These are phyloP conservation scores for Tetrahymena malaccensis DNA, from an alignment of 73 alveolate genomes.

Conservation along the genomic window DNA sequence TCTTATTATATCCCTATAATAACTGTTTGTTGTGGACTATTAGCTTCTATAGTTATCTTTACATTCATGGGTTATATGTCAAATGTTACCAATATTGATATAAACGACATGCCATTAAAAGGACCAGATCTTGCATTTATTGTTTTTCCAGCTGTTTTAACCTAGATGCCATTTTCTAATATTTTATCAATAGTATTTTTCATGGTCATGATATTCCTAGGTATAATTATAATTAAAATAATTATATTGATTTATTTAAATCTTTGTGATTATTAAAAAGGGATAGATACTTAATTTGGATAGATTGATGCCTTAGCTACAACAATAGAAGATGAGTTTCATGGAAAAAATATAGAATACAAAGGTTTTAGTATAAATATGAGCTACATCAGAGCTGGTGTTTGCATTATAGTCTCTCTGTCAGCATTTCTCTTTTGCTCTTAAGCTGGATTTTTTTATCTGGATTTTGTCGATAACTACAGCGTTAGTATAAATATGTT, in stretches of 20 bases:
- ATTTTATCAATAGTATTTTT: conserved; percentile 47
- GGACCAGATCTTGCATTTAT: conserved; percentile 61
- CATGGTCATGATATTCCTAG: conserved; percentile 16
- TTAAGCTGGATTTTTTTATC: conserved; percentile 10
- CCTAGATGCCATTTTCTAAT: conserved; percentile 36
- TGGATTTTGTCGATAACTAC: conserved; percentile 26
- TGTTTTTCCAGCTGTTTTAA: conserved; percentile 50
- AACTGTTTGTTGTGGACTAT: conserved; percentile 38
- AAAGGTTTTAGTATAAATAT: neutral
- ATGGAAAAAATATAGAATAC: neutral
- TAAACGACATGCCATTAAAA: conserved; percentile 35
- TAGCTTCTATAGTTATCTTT: conserved; percentile 46
- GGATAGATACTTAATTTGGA: conserved; percentile 29
- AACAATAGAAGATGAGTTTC: conserved; percentile 25
- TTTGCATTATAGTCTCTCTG: neutral
- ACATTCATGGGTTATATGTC: conserved; percentile 46
- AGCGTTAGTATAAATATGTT: neutral
- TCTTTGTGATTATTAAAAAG: neutral
- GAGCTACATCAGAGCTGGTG: conserved; percentile 1
- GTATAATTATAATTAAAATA: neutral
- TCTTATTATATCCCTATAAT: conserved; percentile 37
- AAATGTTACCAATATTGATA: neutral
- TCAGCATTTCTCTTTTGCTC: conserved; percentile 25
- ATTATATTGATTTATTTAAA: neutral
- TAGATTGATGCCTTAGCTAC: conserved; percentile 24